A percentile compares a stretch with the other conserved stretches of the same genome.
These are phyloP conservation scores for Biancaea sappan DNA, from an alignment of 306 rosid species.

Conservation along the genomic window DNA sequence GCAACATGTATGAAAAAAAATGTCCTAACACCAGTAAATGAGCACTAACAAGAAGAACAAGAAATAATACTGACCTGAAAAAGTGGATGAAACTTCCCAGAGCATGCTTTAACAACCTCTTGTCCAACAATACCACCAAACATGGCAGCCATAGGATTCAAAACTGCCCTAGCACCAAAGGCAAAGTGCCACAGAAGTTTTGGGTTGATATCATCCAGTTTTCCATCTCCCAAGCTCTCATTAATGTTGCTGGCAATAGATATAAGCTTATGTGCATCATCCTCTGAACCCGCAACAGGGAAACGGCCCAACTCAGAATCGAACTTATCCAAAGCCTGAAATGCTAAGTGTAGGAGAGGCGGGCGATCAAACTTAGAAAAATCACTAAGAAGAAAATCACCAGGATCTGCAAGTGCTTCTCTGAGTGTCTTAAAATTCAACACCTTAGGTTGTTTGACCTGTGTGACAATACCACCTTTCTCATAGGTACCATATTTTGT, in stretches of 20 bases:
- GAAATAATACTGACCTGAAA: conserved; percentile 59
- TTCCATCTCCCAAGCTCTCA: conserved; percentile 60
- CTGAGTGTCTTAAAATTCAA: conserved; percentile 84
- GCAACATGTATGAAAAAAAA: background rate
- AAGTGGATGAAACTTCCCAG: conserved; percentile 96
- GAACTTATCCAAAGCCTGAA: conserved; percentile 73
- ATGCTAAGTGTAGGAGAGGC: conserved; percentile 74
- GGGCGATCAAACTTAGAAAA: conserved; percentile 85
- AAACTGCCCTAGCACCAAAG: conserved; percentile 86
- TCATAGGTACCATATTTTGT: conserved; percentile 71
- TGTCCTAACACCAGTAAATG: background rate
- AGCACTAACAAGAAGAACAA: background rate
- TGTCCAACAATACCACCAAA: conserved; percentile 97
- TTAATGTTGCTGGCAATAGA: conserved; percentile 54
- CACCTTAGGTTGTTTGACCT: conserved; percentile 86
- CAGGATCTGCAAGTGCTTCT: conserved; percentile 70
- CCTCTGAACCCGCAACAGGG: conserved; percentile 80
- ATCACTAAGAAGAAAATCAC: conserved; percentile 84
- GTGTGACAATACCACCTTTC: conserved; percentile 94
- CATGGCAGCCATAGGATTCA: conserved; percentile 98
- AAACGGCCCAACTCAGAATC: conserved; percentile 61
- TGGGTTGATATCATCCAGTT: conserved; percentile 68
- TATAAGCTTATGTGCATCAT: conserved; percentile 71
- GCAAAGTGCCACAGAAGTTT: conserved; percentile 76
- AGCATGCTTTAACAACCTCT: conserved; percentile 93